phyloP scores from a whole-genome alignment of 1,139 yeast genomes.

The Kluyveromyces marxianus region DNA sequence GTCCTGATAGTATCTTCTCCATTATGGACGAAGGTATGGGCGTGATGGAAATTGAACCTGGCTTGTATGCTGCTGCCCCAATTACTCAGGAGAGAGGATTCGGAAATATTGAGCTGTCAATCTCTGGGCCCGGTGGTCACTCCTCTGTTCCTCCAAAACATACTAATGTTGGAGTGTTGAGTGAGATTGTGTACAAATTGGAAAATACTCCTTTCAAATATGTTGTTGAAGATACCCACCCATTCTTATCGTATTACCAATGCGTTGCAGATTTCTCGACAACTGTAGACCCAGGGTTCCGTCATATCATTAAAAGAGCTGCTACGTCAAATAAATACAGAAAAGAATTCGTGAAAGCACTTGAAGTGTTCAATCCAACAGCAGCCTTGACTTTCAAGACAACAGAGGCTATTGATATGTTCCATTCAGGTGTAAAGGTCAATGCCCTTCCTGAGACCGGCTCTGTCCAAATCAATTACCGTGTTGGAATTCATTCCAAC shows the following conservation, averaged over 20 bases:
- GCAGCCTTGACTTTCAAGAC: constrained; percentile 47
- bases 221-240: constrained; percentile 40
- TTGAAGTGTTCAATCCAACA: constrained; percentile 12
- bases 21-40: constrained; percentile 50
- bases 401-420: constrained; percentile 57
- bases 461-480: constrained; percentile 45
- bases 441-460: constrained; percentile 65
- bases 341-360: constrained; percentile 32
- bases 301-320: constrained; percentile 35
- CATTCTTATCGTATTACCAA: constrained; percentile 34
- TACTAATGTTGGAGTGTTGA: constrained; percentile 50
- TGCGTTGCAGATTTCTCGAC: constrained; percentile 36
- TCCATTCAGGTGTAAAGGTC: constrained; percentile 56
- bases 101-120: constrained; percentile 10
- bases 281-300: constrained; percentile 13
- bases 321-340: constrained; percentile 37
- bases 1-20: constrained; percentile 42
- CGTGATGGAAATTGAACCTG: constrained; percentile 14
- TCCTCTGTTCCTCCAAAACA: constrained; percentile 48
- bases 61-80: constrained; percentile 19
- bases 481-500: constrained; percentile 46
- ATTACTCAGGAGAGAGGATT: constrained; percentile 21
- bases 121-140: constrained; percentile 11
- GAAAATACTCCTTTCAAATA: constrained; percentile 40
- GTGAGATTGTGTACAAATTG: constrained; percentile 37